Percentiles rank a stretch among this genome's conserved stretches.
Conservation (phyloP, 1,284 basidiomycete genomes). For the Hymenochaete sp. region DNA sequence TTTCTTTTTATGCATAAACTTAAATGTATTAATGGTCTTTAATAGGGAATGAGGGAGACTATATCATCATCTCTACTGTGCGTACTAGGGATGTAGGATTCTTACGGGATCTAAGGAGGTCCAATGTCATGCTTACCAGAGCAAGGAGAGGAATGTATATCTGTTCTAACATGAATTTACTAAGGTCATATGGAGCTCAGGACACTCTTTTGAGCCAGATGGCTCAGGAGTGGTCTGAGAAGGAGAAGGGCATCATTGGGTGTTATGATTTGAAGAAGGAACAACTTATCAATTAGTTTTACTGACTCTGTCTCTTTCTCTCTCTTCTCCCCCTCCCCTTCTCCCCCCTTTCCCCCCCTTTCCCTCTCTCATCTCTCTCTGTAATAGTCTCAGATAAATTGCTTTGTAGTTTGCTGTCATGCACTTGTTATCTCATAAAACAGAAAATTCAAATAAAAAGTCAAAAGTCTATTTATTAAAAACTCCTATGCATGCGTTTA, state of each 20-base stretch:
- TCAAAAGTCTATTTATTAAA: slow-evolving; percentile 14
- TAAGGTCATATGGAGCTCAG: slow-evolving; percentile 35
- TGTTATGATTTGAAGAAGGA: no score
- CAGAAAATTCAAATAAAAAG: not conserved
- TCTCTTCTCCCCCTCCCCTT: not conserved
- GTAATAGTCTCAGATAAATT: no score
- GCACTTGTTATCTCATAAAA: no score
- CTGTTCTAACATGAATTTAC: slow-evolving; percentile 46
- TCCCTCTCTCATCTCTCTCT: not conserved
- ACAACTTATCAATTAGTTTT: no score
- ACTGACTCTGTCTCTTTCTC: no score
- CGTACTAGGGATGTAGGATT: slow-evolving; percentile 52
- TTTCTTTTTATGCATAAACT: no score
- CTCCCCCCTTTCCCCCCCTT: not conserved
- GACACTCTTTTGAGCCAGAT: slow-evolving; percentile 37
- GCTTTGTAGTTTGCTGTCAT: no score
- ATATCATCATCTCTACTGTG: slow-evolving; percentile 55
- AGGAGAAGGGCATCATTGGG: slow-evolving; percentile 8
- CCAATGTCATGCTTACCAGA: slow-evolving; percentile 55
- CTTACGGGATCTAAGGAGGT: slow-evolving; percentile 43
- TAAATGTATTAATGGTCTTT: not conserved
- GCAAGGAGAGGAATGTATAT: slow-evolving; percentile 59
- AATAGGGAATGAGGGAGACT: slow-evolving; percentile 53
- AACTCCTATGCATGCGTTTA: no score
- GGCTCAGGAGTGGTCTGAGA: slow-evolving; percentile 9